A percentile compares a stretch with the other conserved stretches of the same genome.
These are phyloP conservation scores for Boletus speciosus DNA, from an alignment of 768 basidiomycete genomes.

Conservation along the genomic window DNA sequence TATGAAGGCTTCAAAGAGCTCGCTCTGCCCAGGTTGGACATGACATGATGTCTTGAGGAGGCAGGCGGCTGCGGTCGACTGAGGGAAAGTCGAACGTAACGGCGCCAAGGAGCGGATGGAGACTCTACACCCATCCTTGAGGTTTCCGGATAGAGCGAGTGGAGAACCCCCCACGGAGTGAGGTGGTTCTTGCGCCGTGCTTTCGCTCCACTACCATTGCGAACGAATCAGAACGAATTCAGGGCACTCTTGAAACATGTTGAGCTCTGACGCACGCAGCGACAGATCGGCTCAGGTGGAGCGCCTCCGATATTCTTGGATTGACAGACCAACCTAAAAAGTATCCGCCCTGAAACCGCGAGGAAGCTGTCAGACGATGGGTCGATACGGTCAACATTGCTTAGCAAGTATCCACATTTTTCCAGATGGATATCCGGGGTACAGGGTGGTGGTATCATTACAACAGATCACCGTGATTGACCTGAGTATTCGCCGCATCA, in stretches of 20 bases:
- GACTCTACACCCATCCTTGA: neutral
- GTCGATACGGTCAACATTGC: neutral
- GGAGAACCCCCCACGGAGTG: neutral
- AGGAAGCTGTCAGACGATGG: conserved; percentile 1
- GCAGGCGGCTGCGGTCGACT: neutral
- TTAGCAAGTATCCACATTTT: neutral
- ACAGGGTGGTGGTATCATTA: conserved; percentile 15
- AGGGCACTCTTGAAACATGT: neutral
- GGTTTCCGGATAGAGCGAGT: neutral
- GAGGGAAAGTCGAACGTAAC: conserved; percentile 2
- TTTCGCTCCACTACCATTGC: neutral
- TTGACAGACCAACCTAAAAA: neutral
- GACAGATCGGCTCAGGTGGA: conserved; percentile 3
- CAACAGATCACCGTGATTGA: conserved; percentile 2
- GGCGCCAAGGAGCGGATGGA: neutral
- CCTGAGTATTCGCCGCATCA: conserved; percentile 10
- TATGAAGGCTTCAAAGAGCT: neutral
- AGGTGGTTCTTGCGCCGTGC: neutral
- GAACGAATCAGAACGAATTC: neutral
- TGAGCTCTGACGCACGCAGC: conserved; percentile 1
- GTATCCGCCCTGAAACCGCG: conserved; percentile 1
- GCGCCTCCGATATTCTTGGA: neutral
- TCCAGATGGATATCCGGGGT: conserved; percentile 8
- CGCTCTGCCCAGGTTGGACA: neutral
- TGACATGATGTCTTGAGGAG: neutral